Conservation (phyloP, 768 basidiomycete species). For the Kwoniella mangroviensis region DNA sequence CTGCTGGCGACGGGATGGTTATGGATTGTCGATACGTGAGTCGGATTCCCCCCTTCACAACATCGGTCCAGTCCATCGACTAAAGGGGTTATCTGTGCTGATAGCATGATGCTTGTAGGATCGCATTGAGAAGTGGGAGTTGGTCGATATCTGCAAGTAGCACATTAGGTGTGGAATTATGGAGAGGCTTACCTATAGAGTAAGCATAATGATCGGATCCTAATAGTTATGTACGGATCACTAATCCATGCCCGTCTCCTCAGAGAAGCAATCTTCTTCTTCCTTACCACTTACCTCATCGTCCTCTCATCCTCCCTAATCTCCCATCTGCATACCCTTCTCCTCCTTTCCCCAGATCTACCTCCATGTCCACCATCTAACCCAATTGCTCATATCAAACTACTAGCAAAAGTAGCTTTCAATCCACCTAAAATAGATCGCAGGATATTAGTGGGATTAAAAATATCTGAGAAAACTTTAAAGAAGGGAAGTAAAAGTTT, state of each 20-base stretch:
- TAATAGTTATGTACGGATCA: background rate
- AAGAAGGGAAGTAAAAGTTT: slow-evolving; percentile 56
- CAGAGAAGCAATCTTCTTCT: slow-evolving; percentile 55
- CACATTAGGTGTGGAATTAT: slow-evolving; percentile 40
- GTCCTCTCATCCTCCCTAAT: slow-evolving; percentile 48
- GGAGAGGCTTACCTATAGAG: slow-evolving; percentile 53
- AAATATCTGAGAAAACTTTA: slow-evolving; percentile 42
- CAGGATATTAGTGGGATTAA: slow-evolving; percentile 32
- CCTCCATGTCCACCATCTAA: slow-evolving; percentile 51
- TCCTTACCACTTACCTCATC: slow-evolving; percentile 49
- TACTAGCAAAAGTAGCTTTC: slow-evolving; percentile 45
- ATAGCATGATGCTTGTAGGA: slow-evolving; percentile 12
- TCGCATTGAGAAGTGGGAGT: slow-evolving; percentile 46
- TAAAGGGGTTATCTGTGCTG: too few relatives aligned
- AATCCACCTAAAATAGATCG: slow-evolving; percentile 38
- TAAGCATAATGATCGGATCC: slow-evolving; percentile 25
- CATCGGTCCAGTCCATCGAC: too few relatives aligned
- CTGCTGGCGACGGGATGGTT: slow-evolving; percentile 39
- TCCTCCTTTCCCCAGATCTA: slow-evolving; percentile 70
- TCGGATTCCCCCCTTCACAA: background rate
- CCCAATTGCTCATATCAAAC: slow-evolving; percentile 42
- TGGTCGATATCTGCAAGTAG: slow-evolving; percentile 48
- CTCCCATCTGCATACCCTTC: slow-evolving; percentile 63
- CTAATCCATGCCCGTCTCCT: background rate
- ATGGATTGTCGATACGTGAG: slow-evolving; percentile 53